These are phyloP conservation scores for Cladosporium velox DNA, from an alignment of 2,329 filamentous ascomycete genomes.

Conservation along the genomic window DNA sequence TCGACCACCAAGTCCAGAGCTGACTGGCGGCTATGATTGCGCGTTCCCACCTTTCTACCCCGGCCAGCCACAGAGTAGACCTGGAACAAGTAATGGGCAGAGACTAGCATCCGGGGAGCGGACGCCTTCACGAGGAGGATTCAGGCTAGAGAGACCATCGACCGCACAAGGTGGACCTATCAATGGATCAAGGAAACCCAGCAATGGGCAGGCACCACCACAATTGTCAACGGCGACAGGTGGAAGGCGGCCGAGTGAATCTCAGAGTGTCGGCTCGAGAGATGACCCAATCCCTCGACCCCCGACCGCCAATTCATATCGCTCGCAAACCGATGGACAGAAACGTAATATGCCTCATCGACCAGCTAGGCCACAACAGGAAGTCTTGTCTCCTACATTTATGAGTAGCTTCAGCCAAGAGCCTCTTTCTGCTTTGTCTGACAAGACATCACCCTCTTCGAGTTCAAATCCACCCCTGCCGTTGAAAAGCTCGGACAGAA, in stretches of 20 bases:
- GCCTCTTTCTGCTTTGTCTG: slow-evolving; percentile 24
- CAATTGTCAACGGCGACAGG: background rate
- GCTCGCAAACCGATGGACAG: slow-evolving; percentile 13
- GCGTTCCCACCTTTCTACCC: slow-evolving; percentile 56
- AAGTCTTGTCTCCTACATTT: slow-evolving; percentile 32
- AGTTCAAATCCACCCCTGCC: slow-evolving; percentile 23
- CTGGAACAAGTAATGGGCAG: slow-evolving; percentile 28
- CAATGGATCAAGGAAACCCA: slow-evolving; percentile 17
- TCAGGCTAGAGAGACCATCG: slow-evolving; percentile 27
- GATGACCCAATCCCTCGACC: slow-evolving; percentile 8
- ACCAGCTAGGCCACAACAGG: slow-evolving; percentile 35
- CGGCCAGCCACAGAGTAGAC: slow-evolving; percentile 19
- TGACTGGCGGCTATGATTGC: slow-evolving; percentile 49
- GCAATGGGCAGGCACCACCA: background rate
- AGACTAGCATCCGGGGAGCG: slow-evolving; percentile 33
- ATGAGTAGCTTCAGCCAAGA: slow-evolving; percentile 33
- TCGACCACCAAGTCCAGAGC: slow-evolving; percentile 44
- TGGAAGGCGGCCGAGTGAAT: slow-evolving; percentile 3
- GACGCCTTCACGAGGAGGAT: slow-evolving; percentile 30
- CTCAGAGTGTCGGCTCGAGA: slow-evolving; percentile 4
- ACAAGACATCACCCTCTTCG: background rate
- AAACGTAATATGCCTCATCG: slow-evolving; percentile 33
- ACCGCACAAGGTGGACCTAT: slow-evolving; percentile 10
- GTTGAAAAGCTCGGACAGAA: slow-evolving; percentile 25
- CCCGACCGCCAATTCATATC: slow-evolving; percentile 6